A percentile compares a stretch with the other conserved stretches of the same genome.
Evolutionary conservation across 1,284 basidiomycete genomes (phyloP).

Genomic region (Trichosporon coremiiforme): DNA sequence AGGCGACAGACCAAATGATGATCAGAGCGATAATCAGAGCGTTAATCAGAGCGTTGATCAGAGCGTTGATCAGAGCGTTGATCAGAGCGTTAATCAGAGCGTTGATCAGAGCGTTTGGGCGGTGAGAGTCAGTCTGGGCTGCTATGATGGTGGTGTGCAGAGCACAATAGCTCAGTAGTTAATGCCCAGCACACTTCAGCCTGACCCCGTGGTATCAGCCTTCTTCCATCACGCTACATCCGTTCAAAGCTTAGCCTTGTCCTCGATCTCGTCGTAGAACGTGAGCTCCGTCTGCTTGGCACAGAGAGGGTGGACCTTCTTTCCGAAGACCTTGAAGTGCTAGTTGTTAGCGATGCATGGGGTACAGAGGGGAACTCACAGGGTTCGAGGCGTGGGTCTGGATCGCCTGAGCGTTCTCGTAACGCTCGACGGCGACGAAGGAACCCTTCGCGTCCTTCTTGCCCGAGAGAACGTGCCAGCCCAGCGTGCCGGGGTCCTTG

Average conservation of each 20-base stretch:
- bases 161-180: not conserved
- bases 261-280: slow-evolving; percentile 14
- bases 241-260: slow-evolving; percentile 5
- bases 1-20: no score
- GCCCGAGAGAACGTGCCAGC: slow-evolving; percentile 14
- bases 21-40: no score
- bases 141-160: not conserved
- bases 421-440: slow-evolving; percentile 13
- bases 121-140: no score
- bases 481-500: slow-evolving; percentile 17
- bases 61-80: no score
- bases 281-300: slow-evolving; percentile 18
- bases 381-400: slow-evolving; percentile 17
- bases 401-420: slow-evolving; percentile 11
- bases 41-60: no score
- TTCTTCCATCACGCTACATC: not conserved
- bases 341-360: not conserved
- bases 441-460: slow-evolving; percentile 16
- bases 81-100: no score
- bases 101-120: no score
- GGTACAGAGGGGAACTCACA: not conserved
- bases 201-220: not conserved
- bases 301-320: slow-evolving; percentile 10
- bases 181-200: not conserved
- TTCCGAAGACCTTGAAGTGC: slow-evolving; percentile 17